Conservation (phyloP, 495 filamentous ascomycete genomes). For the Neurospora discreta region DNA sequence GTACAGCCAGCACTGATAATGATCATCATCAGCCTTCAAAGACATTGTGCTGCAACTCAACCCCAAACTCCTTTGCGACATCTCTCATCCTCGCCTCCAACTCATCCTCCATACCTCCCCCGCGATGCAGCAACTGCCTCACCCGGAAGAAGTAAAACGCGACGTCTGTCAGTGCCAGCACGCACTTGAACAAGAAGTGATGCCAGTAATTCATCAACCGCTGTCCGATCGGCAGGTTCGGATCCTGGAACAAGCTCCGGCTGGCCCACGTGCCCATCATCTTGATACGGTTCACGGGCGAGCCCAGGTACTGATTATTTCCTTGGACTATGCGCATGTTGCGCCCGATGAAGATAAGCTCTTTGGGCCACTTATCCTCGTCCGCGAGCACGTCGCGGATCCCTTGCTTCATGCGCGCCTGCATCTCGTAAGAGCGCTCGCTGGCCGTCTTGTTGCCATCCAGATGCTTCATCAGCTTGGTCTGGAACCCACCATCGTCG, state of each 20-base stretch:
- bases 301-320: slow-evolving; percentile 64
- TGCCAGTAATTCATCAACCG: slow-evolving; percentile 45
- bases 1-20: neutral
- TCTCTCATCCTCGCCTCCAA: slow-evolving; percentile 74
- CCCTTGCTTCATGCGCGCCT: slow-evolving; percentile 70
- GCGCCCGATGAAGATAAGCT: slow-evolving; percentile 90
- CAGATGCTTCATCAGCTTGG: slow-evolving; percentile 41
- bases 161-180: slow-evolving; percentile 68
- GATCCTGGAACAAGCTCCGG: slow-evolving; percentile 58
- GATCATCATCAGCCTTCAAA: slow-evolving; percentile 59
- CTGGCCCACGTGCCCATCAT: slow-evolving; percentile 88
- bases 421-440: slow-evolving; percentile 71
- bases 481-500: slow-evolving; percentile 46
- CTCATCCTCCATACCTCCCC: slow-evolving; percentile 87
- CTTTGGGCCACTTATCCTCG: slow-evolving; percentile 84
- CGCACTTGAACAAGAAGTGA: slow-evolving; percentile 69
- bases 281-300: slow-evolving; percentile 89
- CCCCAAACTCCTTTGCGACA: slow-evolving; percentile 83
- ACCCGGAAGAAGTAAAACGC: slow-evolving; percentile 73
- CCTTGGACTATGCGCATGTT: slow-evolving; percentile 84
- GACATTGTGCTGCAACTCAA: slow-evolving; percentile 76
- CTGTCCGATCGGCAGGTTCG: slow-evolving; percentile 25
- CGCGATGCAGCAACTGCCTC: slow-evolving; percentile 59
- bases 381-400: slow-evolving; percentile 77
- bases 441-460: slow-evolving; percentile 46